Evolutionary conservation across 129 eudicot species (phyloP).

Genomic region (Sambucus nigra): DNA sequence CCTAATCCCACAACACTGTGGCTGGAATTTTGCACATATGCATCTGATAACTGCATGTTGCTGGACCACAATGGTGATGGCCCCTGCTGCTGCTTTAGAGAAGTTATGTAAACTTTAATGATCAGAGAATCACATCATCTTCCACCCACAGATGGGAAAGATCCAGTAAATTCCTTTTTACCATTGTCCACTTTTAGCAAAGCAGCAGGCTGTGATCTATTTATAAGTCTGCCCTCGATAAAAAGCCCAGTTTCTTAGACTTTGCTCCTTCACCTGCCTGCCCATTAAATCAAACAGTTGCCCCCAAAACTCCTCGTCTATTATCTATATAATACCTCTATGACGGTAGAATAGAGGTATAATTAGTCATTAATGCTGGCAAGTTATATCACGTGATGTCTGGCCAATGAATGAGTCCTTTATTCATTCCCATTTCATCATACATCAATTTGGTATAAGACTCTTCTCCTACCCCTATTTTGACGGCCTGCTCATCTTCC

Average conservation of each 20-base stretch:
- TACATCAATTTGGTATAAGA: no score
- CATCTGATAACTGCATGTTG: constrained; percentile 47
- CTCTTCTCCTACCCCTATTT: no score
- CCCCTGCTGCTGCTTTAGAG: constrained; percentile 41
- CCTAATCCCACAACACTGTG: constrained; percentile 35
- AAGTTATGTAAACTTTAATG: constrained; percentile 26
- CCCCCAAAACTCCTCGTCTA: constrained; percentile 99
- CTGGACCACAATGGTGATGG: constrained; percentile 40
- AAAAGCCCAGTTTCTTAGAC: constrained; percentile 51
- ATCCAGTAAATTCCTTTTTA: constrained; percentile 25
- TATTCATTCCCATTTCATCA: no score
- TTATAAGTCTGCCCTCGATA: constrained; percentile 48
- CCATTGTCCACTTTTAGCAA: constrained; percentile 29
- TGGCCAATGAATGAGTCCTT: no score
- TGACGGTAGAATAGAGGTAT: no score
- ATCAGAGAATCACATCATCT: constrained; percentile 24
- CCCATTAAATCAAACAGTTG: constrained; percentile 90
- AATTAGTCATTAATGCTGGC: no score
- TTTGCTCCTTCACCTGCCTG: constrained; percentile 70
- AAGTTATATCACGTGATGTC: no score
- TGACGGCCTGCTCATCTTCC: no score
- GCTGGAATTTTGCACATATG: constrained; percentile 36
- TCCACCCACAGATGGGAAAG: constrained; percentile 23
- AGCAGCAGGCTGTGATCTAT: constrained; percentile 29
- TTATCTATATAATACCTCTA: no score